These are phyloP conservation scores for Pisolithus sp. DNA, from an alignment of 768 basidiomycete genomes.

Conservation along the genomic window DNA sequence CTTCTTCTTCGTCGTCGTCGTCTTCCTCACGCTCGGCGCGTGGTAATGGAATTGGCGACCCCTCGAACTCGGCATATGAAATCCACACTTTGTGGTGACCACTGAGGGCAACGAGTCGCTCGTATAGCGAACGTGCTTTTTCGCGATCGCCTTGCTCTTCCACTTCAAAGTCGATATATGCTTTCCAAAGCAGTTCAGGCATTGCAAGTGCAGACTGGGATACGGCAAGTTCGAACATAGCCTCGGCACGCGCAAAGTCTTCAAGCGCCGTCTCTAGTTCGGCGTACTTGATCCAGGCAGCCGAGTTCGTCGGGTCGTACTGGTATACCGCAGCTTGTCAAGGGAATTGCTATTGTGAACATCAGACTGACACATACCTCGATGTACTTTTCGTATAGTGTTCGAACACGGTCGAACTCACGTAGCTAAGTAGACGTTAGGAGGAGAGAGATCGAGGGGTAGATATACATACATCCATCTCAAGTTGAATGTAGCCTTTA, in stretches of 20 bases:
- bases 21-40: constrained; percentile 65
- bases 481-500: constrained; percentile 92
- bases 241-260: constrained; percentile 84
- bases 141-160: constrained; percentile 85
- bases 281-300: constrained; percentile 95
- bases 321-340: constrained; percentile 17
- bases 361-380: constrained; percentile 47
- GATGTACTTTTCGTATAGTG: constrained; percentile 88
- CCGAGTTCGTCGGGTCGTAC: constrained; percentile 86
- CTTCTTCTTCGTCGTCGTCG: constrained; percentile 43
- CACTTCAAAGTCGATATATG: constrained; percentile 94
- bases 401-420: constrained; percentile 92
- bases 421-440: constrained; percentile 51
- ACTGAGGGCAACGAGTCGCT: constrained; percentile 76
- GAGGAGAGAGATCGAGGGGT: background rate
- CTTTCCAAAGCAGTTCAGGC: constrained; percentile 93
- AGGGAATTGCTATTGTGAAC: background rate
- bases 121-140: constrained; percentile 77
- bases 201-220: constrained; percentile 81
- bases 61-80: constrained; percentile 90
- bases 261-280: constrained; percentile 84
- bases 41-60: constrained; percentile 61
- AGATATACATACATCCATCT: constrained; percentile 63
- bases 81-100: constrained; percentile 98
- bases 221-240: constrained; percentile 89